Evolutionary conservation across 257 asterid species (phyloP).

Genomic region (Penstemon davidsonii): DNA sequence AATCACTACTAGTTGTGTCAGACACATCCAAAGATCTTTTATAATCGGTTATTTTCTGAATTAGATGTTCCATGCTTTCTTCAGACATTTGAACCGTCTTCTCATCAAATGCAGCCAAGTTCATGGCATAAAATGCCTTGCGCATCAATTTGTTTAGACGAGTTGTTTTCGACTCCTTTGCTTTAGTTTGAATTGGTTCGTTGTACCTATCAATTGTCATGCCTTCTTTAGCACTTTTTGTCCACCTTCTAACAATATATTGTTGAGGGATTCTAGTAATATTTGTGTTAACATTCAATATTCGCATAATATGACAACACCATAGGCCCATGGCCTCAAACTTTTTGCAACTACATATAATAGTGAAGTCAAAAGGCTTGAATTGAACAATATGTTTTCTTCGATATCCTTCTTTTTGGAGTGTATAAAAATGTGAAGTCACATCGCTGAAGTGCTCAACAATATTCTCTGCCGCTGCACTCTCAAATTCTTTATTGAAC

Average conservation of each 20-base stretch:
- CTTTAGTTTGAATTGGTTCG: neutral
- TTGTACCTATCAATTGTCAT: neutral
- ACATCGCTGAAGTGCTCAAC: neutral
- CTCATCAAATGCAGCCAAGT: neutral
- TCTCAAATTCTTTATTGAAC: neutral
- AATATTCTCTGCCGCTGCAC: neutral
- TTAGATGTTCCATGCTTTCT: conserved; percentile 2
- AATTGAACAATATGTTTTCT: neutral
- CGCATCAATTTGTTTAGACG: conserved; percentile 5
- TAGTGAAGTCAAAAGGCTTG: neutral
- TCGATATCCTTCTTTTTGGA: too few relatives aligned
- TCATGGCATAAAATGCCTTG: conserved; percentile 3
- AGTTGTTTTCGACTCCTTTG: neutral
- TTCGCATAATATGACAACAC: neutral
- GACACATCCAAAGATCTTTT: neutral
- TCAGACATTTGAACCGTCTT: neutral
- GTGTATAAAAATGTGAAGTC: too few relatives aligned
- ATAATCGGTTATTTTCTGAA: neutral
- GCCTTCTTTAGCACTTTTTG: conserved; percentile 7
- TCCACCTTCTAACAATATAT: neutral
- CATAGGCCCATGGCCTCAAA: neutral
- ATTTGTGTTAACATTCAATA: neutral
- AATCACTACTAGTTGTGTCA: neutral
- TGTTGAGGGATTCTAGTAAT: neutral
- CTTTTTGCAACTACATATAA: neutral